A percentile compares a stretch with the other conserved stretches of the same genome.
Conservation (phyloP, 345 rosid genomes). For the Sonneratia alba region DNA sequence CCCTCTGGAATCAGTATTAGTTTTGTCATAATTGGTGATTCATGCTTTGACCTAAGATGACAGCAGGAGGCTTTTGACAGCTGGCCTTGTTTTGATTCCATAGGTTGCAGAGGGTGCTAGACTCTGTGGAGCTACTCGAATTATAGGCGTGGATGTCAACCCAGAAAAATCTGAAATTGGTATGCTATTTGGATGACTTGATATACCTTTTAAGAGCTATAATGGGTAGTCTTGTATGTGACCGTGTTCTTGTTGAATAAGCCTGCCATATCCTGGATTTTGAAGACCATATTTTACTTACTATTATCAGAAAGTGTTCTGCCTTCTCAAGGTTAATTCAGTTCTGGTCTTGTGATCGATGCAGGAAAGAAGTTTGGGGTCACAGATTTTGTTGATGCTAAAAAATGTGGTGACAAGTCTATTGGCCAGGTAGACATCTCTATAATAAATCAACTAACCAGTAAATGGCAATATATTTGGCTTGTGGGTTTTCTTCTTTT, state of each 20-base stretch:
- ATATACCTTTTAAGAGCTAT: background rate
- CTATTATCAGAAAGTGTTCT: background rate
- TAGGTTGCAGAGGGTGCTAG: slow-evolving; percentile 87
- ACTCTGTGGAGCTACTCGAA: slow-evolving; percentile 64
- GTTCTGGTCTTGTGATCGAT: background rate
- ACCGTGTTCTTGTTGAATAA: background rate
- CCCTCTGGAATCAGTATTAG: background rate
- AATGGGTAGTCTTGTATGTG: background rate
- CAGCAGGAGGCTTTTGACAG: background rate
- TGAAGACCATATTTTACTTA: background rate
- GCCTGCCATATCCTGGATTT: background rate
- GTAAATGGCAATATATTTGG: background rate
- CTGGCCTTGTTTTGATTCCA: background rate
- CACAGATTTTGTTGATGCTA: slow-evolving; percentile 58
- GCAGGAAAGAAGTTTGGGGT: slow-evolving; percentile 65
- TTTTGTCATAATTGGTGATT: background rate
- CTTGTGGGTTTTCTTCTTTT: background rate
- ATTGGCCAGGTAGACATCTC: slow-evolving; percentile 46
- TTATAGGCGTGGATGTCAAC: slow-evolving; percentile 71
- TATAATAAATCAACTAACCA: background rate
- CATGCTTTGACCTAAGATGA: background rate
- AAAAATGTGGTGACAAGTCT: slow-evolving; percentile 33
- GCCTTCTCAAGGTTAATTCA: background rate
- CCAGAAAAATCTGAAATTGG: slow-evolving; percentile 60
- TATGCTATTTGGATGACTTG: slow-evolving; percentile 14